Conservation (phyloP, 78 protist genomes). For the Dictyostelium discoideum region DNA sequence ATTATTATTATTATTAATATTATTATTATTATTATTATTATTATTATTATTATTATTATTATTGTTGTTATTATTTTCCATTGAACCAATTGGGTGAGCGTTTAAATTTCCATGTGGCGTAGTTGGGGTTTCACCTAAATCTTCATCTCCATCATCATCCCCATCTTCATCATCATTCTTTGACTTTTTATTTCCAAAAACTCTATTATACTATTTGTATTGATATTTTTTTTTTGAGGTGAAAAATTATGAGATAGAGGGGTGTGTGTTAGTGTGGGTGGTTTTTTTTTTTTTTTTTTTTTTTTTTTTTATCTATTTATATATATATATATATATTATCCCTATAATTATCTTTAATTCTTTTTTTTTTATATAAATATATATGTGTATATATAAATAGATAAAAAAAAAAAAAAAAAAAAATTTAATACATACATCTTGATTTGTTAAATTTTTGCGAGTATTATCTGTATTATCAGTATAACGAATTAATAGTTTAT, state of each 20-base stretch:
- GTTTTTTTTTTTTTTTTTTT: too few species aligned
- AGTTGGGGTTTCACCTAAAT: constrained; percentile 56
- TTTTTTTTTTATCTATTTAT: too few species aligned
- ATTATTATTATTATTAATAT: background rate
- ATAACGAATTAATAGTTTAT: constrained; percentile 63
- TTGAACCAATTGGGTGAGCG: background rate
- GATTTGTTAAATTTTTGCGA: constrained; percentile 52
- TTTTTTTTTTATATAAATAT: too few species aligned
- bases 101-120: constrained; percentile 9
- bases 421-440: constrained; percentile 23
- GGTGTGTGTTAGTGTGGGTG: background rate
- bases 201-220: constrained; percentile 28
- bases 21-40: background rate
- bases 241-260: too few species aligned
- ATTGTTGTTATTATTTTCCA: background rate
- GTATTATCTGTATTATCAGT: constrained; percentile 58
- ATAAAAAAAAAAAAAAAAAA: background rate
- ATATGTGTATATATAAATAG: too few species aligned
- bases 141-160: constrained; percentile 47
- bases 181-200: constrained; percentile 59
- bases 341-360: too few species aligned
- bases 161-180: constrained; percentile 29
- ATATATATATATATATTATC: too few species aligned
- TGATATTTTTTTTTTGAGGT: background rate
- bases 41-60: background rate